phyloP scores from a whole-genome alignment of 352 stramenopile species.

The Phytophthora colocasiae region DNA sequence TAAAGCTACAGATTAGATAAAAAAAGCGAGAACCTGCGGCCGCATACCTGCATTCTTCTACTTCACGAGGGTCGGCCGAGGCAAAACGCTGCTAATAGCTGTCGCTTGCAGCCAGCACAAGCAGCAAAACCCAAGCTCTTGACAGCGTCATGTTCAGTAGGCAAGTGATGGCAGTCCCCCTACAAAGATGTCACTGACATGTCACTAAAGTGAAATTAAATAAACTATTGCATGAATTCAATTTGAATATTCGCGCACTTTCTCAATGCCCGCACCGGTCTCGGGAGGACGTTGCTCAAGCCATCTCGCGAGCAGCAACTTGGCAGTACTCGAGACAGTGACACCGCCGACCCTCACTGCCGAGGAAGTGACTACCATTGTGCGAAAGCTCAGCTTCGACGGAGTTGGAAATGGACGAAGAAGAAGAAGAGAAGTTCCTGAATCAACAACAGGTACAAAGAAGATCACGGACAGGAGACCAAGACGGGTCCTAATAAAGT shows the following conservation, averaged over 20 bases:
- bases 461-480: conserved; percentile 21
- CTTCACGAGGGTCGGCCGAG: conserved; percentile 59
- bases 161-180: background rate
- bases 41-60: conserved; percentile 67
- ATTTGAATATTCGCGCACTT: conserved; percentile 22
- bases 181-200: conserved; percentile 13
- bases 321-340: conserved; percentile 12
- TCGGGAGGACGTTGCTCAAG: conserved; percentile 28
- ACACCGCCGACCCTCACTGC: conserved; percentile 20
- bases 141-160: conserved; percentile 19
- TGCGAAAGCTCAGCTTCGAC: conserved; percentile 77
- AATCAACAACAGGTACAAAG: background rate
- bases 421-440: conserved; percentile 12
- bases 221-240: background rate
- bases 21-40: background rate
- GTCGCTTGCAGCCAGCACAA: conserved; percentile 42
- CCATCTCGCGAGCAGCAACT: conserved; percentile 34
- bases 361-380: conserved; percentile 27
- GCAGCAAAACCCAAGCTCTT: conserved; percentile 23
- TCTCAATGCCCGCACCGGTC: conserved; percentile 19
- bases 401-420: conserved; percentile 42
- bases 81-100: conserved; percentile 38
- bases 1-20: conserved; percentile 3
- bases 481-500: conserved; percentile 31
- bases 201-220: background rate